These are phyloP conservation scores for Aphanocladium album DNA, from an alignment of 2,329 filamentous ascomycete species.

Conservation along the genomic window DNA sequence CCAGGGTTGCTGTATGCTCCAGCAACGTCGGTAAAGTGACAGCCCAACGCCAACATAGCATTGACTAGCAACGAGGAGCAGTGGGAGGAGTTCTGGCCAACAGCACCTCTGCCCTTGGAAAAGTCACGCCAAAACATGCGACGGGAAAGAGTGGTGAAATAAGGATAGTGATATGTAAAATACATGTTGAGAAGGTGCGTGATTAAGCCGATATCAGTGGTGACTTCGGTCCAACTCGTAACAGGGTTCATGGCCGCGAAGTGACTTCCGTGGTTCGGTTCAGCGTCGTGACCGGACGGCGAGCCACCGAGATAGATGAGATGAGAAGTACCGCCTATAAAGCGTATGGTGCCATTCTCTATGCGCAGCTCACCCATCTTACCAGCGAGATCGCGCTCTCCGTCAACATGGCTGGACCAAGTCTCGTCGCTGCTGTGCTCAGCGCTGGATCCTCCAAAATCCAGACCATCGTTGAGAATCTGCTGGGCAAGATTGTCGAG, in stretches of 20 bases:
- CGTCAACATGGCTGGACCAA: constrained; percentile 39
- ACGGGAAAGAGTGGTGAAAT: constrained; percentile 87
- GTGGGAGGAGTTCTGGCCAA: constrained; percentile 59
- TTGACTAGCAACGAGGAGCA: constrained; percentile 90
- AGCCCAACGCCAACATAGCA: constrained; percentile 86
- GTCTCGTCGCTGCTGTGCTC: constrained; percentile 36
- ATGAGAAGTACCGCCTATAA: constrained; percentile 91
- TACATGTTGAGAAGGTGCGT: constrained; percentile 94
- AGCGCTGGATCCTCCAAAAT: constrained; percentile 19
- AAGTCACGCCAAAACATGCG: constrained; percentile 85
- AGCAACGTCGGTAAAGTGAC: constrained; percentile 78
- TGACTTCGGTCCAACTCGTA: constrained; percentile 83
- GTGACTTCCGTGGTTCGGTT: constrained; percentile 42
- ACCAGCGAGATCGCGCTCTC: constrained; percentile 77
- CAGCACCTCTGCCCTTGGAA: constrained; percentile 58
- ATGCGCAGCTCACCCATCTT: constrained; percentile 91
- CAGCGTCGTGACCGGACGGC: constrained; percentile 31
- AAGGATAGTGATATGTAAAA: constrained; percentile 96
- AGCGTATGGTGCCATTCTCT: constrained; percentile 81
- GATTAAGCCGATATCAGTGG: constrained; percentile 70
- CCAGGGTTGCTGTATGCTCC: constrained; percentile 66
- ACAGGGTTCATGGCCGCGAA: constrained; percentile 61
- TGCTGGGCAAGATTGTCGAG: constrained; percentile 52
- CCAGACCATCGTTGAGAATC: constrained; percentile 33
- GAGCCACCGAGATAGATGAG: constrained; percentile 70